phyloP scores from a whole-genome alignment of 805 yeast species.

The Wickerhamomyces hampshirensis region DNA sequence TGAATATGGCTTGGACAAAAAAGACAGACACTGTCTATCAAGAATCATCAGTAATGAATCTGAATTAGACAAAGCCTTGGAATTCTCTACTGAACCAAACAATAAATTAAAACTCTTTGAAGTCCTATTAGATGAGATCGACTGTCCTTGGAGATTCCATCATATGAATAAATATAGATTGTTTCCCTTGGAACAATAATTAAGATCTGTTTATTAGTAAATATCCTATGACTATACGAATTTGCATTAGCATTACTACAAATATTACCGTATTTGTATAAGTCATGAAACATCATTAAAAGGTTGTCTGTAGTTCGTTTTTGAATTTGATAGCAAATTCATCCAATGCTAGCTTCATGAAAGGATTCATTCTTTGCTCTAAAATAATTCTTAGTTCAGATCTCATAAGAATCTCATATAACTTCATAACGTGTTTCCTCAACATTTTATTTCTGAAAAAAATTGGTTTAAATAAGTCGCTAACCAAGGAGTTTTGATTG shows the following conservation, averaged over 20 bases:
- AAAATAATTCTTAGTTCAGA: constrained; percentile 13
- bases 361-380: constrained; percentile 16
- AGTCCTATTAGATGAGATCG: constrained; percentile 52
- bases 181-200: constrained; percentile 12
- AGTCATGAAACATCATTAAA: not conserved
- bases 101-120: constrained; percentile 48
- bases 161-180: constrained; percentile 33
- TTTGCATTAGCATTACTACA: too few relatives aligned
- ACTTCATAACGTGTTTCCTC: constrained; percentile 7
- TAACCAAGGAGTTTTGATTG: constrained; percentile 5
- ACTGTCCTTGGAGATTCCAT: constrained; percentile 60
- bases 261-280: not conserved
- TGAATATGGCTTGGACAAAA: constrained; percentile 42
- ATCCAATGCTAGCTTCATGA: constrained; percentile 6
- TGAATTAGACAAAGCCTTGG: constrained; percentile 27
- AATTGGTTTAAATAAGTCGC: constrained; percentile 17
- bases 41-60: constrained; percentile 34
- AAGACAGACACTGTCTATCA: constrained; percentile 20
- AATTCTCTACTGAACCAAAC: constrained; percentile 25
- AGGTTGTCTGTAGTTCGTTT: too few relatives aligned
- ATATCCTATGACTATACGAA: not conserved
- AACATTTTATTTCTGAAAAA: constrained; percentile 9
- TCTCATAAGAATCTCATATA: constrained; percentile 9
- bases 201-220: not conserved
- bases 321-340: constrained; percentile 1